Evolutionary conservation across 352 stramenopile genomes (phyloP), one percentile per base, ranked within the genome.

Genomic region (Elongisporangium prolatum): DNA sequence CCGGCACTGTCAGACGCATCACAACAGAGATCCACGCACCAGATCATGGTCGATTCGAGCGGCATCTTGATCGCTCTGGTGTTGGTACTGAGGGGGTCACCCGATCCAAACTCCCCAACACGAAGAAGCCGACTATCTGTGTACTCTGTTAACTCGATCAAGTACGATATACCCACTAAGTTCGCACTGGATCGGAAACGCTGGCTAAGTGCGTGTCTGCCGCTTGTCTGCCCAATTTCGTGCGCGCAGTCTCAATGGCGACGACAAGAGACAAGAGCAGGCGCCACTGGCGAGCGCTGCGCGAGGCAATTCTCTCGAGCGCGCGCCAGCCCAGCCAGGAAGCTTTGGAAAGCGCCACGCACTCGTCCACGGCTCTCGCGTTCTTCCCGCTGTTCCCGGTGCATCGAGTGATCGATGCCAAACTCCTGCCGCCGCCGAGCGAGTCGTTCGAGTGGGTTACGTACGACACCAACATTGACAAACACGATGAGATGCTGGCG

Each of bases 11-110:
- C 4, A 6, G 28, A 40, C 8, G 4, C 28, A 9, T 40, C 28
- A 40, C 4, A 52, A 4, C 14, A 50, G n/a, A 38, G 24, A 51
- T 24, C 5, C 13, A 75, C 82, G 60, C 60, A 93, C 83, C 85
- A 94, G 52, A 92, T 92, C 79, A 94, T 91, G 54, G 85, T 94
- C 71, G 81, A 89, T 84, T 94, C 85, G 68, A 94, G 82, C 75
- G 82, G 79, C 84, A 93, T 93, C 60, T 40, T 51, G 16, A 18
- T 57, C 59, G 20, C 17, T 6, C 18, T 40, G 28, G 28, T 40
- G 28, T 40, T 40, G 28, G 9, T 40, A 40, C 28, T 40, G 28
- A 40, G 28, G 28, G 28, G 28, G 28, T 40, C 28, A 40, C 28
- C 28, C 28, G 28, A 40, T 40, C 28, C 28, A 40, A 40, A 40